Evolutionary conservation across 805 yeast species (phyloP), one percentile per base, ranked within the genome.

Genomic region (Saccharomyces eubayanus): DNA sequence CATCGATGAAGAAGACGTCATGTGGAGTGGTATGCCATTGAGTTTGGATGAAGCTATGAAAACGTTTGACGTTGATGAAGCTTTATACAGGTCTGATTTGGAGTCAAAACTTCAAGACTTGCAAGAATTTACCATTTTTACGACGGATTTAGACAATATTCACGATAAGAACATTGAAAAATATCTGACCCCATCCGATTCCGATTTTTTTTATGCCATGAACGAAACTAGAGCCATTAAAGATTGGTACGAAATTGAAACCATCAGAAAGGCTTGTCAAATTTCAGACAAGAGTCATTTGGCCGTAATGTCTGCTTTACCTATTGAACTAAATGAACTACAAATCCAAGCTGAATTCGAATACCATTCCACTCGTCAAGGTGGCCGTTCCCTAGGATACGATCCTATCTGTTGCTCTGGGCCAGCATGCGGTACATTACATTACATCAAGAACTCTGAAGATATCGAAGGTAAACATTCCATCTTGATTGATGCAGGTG

Each of bases 321-420:
- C 96, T 9, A 88, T 90, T 55, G 96, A 90, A 70, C 74, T 77
- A 9, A 87, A 86, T 57, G 99, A 92, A 72, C 83, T 90, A 6
- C 98, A 92, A 68, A 82, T 92, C 47, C 97, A 94, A 65, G 99
- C 98, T 1, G 98, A 94, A 68, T 92, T 94, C 68, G 79, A 87
- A 50, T 92, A 92, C 69, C 98, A 92, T 69, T 87, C 96, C 2
- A 78, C 89, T 55, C 83, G 98, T 62, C 97, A 92, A 71, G 98
- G 98, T 9, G 85, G 96, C 9, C 91, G 90, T 70, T 72, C 80
- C 62, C 89, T 84, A 70, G 84, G 96, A 14, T 92, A 92, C 66
- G 97, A 92, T 66, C 97, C 98, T 20, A 90, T 92, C 53, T 92
- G 98, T 68, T 91, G 99, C 64, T 80, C 96, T 2, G 99, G 98